Conservation (phyloP, 2,329 filamentous ascomycete species). For the Aspergillus sp. region DNA sequence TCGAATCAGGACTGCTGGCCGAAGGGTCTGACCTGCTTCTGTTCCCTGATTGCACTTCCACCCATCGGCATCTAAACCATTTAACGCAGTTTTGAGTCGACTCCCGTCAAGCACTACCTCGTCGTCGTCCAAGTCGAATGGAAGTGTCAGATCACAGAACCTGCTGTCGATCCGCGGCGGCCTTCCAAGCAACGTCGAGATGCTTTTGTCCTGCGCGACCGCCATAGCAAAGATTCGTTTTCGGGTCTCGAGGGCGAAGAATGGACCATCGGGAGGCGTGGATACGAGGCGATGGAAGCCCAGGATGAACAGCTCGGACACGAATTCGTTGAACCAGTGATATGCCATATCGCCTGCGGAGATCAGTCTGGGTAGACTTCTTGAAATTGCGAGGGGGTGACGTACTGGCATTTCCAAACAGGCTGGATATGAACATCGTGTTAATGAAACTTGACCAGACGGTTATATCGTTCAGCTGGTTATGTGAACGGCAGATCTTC, state of each 20-base stretch:
- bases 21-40: neutral
- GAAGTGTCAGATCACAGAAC: slow-evolving; percentile 28
- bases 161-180: slow-evolving; percentile 29
- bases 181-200: slow-evolving; percentile 31
- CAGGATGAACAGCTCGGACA: neutral
- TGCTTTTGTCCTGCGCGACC: slow-evolving; percentile 26
- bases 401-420: neutral
- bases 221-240: neutral
- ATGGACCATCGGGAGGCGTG: neutral
- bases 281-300: neutral
- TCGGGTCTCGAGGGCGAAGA: neutral
- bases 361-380: neutral
- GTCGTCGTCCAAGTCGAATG: slow-evolving; percentile 30
- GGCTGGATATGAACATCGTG: neutral
- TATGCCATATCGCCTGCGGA: neutral
- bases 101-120: neutral
- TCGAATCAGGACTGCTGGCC: neutral
- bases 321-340: neutral
- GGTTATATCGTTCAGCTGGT: neutral
- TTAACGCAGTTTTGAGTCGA: neutral
- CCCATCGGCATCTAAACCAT: neutral
- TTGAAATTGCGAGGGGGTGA: too few species aligned
- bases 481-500: neutral
- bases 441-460: neutral
- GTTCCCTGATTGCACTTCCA: neutral